Base-by-base conservation (phyloP, 2,329 filamentous ascomycete genomes). In the Lecanosticta acicola region DNA sequence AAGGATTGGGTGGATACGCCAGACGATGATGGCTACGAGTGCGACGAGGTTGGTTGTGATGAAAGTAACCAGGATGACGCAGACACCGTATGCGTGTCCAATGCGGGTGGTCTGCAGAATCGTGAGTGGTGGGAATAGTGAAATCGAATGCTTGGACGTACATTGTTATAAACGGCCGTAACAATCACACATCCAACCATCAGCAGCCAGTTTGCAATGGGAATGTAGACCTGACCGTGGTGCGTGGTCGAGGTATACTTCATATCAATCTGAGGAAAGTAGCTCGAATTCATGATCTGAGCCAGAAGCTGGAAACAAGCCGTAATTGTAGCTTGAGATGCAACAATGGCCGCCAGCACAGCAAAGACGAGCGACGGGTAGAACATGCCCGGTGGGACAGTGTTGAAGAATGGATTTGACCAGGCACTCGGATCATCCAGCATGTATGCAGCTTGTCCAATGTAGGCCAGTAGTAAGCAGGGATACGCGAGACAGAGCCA, bases 1-100 rank as follows among this genome's bases (percentile, higher is more conserved):
- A 10, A 83, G 54, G 41, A 74, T 71, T 1, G 78, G 69, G 3
- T 78, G 75, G 18, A 84, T 62, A 19, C 78, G 74, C 85, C 85
- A 90, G 32, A 87, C 81, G 33, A 89, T 72, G 2, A 89, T 72
- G 0, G 84, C 81, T 1, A 85, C 82, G 0, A 90, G 69, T 0
- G 83, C 76, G 2, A 87, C 81, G 73, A 90, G 80, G 62, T 77
- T 83, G 0, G 85, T 89, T 41, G 82, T 83, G 57, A 89, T 80
- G 60, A 88, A 86, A 0, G 84, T 86, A 32, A 89, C 85, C 34
- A 85, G 77, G 54, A 89, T 86, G 59, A 89, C 85, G 54, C 85
- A 90, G 7, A 87, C 81, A 32, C 85, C 84, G 56, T 89, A 89
- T 0, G 85, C 85, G 57, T 88, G 81, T 18, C 85, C 85, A 0